phyloP scores from a whole-genome alignment of 768 basidiomycete genomes.

The Exsudoporus frostii region DNA sequence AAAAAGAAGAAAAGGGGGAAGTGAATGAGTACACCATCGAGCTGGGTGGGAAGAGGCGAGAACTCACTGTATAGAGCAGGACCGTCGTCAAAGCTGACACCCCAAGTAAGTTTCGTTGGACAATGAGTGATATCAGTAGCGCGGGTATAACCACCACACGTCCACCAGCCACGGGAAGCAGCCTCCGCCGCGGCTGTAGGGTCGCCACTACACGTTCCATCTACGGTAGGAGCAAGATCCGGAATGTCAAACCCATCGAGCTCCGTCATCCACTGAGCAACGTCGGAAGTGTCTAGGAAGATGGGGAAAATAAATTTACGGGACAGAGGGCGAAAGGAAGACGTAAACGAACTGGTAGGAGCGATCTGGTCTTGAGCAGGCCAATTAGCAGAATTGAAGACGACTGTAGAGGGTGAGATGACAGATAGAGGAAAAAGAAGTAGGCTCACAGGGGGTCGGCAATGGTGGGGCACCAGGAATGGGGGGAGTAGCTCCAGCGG shows the following conservation, averaged over 20 bases:
- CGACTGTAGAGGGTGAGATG: constrained; percentile 34
- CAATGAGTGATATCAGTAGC: constrained; percentile 61
- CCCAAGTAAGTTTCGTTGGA: constrained; percentile 70
- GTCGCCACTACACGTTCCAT: constrained; percentile 68
- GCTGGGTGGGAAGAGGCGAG: background rate
- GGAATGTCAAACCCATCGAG: constrained; percentile 72
- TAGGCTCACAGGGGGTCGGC: constrained; percentile 56
- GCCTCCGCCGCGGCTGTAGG: constrained; percentile 54
- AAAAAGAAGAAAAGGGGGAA: background rate
- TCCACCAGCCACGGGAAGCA: constrained; percentile 83
- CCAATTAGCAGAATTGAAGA: constrained; percentile 49
- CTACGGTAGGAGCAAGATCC: constrained; percentile 52
- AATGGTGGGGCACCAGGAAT: constrained; percentile 63
- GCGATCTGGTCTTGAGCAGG: constrained; percentile 61
- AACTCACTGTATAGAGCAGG: constrained; percentile 77
- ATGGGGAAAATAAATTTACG: background rate
- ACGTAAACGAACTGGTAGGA: constrained; percentile 46
- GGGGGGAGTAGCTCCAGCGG: constrained; percentile 59
- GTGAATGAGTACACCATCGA: constrained; percentile 4
- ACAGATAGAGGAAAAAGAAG: background rate
- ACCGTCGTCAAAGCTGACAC: constrained; percentile 86
- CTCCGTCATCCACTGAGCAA: constrained; percentile 74
- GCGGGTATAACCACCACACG: constrained; percentile 73
- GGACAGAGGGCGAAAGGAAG: background rate
- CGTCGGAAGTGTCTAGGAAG: constrained; percentile 39